Base-by-base conservation (phyloP, 2,329 filamentous ascomycete species). In the Aureobasidium sp. region DNA sequence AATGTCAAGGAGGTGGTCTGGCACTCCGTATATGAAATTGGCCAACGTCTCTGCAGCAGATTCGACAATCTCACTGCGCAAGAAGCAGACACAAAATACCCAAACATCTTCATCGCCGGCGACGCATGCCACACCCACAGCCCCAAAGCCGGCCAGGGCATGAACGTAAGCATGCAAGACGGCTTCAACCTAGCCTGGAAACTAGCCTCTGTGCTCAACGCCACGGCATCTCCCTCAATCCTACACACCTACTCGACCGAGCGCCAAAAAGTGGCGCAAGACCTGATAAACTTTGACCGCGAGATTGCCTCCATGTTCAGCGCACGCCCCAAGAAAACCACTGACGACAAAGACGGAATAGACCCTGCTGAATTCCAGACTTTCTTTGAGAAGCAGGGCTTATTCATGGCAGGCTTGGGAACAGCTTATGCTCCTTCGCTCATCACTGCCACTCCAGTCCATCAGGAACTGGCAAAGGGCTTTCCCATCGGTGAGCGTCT, bases 401-500 rank as follows among this genome's bases (percentile, higher is more conserved):
- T 44, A 3, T 64, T 55, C 25, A 64, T 59, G 34, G 84, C 85
- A 1, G 86, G 86, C 0, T 75, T 86, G 62, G 84, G 80, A 0
- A 77, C 80, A 0, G 74, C 73, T 56, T 88, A 88, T 65, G 76
- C 77, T 2, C 74, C 77, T 27, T 84, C 81, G 0, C 62, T 68
- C 0, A 75, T 86, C 8, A 73, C 73, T 12, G 66, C 68, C 14
- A 65, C 68, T 11, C 67, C 65, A 0, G 75, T 76, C 37, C 70
- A 65, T 0, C 67, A 75, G 47, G 73, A 67, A n/a, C 67, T 73
- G 45, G 79, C 72, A 2, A 73, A 47, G 48, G 75, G 71, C 52
- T 67, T 76, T 14, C 67, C 68, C 1, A 77, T 81, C 2, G 79
- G 79, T 0, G 80, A 80, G 78, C 69, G 79, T 34, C 73, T 81